A percentile compares a stretch with the other conserved stretches of the same genome.
These are phyloP conservation scores for Plicaturopsis crispa DNA, from an alignment of 768 basidiomycete genomes.

Conservation along the genomic window DNA sequence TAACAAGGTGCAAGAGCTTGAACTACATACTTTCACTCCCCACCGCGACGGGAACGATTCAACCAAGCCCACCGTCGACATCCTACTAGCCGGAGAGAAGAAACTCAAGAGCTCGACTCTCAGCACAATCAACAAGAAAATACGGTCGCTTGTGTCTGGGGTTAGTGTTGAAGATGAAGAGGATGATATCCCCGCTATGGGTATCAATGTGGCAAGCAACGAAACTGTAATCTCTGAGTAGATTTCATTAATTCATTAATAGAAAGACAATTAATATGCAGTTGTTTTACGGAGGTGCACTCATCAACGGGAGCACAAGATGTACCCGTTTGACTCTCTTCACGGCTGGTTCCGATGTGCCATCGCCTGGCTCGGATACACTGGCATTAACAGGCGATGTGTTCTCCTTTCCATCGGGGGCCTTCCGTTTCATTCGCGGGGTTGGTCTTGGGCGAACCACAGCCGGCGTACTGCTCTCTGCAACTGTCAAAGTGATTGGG, in stretches of 20 bases:
- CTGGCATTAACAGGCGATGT: neutral
- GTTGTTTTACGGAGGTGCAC: neutral
- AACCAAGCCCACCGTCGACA: neutral
- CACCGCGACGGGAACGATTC: neutral
- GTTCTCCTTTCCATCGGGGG: no score
- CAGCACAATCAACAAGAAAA: constrained; percentile 5
- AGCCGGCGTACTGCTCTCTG: no score
- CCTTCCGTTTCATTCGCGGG: no score
- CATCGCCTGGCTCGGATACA: neutral
- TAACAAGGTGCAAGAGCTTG: neutral
- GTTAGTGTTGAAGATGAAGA: neutral
- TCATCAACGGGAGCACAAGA: neutral
- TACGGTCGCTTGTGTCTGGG: neutral
- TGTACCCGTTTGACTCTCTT: neutral
- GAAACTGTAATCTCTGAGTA: neutral
- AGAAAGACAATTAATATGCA: neutral
- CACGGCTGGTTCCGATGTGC: neutral
- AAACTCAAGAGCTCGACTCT: constrained; percentile 1
- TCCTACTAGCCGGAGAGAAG: neutral
- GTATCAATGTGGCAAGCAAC: neutral
- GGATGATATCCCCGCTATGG: neutral
- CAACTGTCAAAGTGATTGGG: no score
- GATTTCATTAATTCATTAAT: neutral
- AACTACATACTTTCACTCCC: neutral
- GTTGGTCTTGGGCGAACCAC: no score